Percentiles rank a stretch among this genome's conserved stretches.
phyloP scores from a whole-genome alignment of 306 rosid genomes.

The Vigna mungo region DNA sequence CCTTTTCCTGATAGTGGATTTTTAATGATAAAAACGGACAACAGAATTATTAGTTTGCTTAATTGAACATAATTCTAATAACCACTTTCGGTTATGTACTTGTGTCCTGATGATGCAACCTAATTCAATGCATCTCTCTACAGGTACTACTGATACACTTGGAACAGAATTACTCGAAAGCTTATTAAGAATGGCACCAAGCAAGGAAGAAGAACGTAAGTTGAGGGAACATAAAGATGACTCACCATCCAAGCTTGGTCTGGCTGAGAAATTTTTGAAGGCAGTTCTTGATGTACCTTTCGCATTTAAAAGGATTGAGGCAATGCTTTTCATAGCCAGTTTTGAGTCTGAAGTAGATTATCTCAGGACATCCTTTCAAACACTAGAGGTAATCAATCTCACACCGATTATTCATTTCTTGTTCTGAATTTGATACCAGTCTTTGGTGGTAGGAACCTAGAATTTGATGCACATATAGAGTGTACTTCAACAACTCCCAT shows the following conservation, averaged over 20 bases:
- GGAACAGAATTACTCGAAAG: constrained; percentile 90
- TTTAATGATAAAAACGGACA: background rate
- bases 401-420: background rate
- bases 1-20: background rate
- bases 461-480: no score
- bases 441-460: no score
- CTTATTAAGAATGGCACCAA: constrained; percentile 95
- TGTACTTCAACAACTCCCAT: constrained; percentile 47
- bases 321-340: constrained; percentile 89
- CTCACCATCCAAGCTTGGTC: constrained; percentile 78
- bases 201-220: constrained; percentile 89
- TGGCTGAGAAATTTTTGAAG: constrained; percentile 91
- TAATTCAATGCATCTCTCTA: constrained; percentile 30
- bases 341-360: constrained; percentile 91
- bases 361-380: constrained; percentile 77
- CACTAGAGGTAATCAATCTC: constrained; percentile 68
- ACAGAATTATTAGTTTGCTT: background rate
- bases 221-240: constrained; percentile 78
- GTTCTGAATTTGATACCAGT: no score
- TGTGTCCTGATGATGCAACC: background rate
- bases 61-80: background rate
- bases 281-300: constrained; percentile 87
- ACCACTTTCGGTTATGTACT: background rate
- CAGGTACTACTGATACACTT: constrained; percentile 87
- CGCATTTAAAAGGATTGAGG: constrained; percentile 85